These are phyloP conservation scores for Pythium vanterpoolii DNA, from an alignment of 352 stramenopile genomes.

Conservation along the genomic window DNA sequence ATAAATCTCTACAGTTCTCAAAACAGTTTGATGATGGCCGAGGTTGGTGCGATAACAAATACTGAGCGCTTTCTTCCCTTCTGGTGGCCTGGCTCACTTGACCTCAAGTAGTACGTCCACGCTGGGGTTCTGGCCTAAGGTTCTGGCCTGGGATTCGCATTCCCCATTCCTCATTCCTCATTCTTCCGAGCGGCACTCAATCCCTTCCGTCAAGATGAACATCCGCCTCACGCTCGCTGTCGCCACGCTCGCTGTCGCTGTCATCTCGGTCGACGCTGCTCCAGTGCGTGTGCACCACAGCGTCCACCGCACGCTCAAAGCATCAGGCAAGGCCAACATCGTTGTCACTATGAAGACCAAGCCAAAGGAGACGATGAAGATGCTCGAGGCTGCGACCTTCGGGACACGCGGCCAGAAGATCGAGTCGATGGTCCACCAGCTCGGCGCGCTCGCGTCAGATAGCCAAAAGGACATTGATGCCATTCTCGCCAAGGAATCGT, in stretches of 20 bases:
- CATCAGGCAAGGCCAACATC: conserved; percentile 4
- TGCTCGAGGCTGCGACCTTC: neutral
- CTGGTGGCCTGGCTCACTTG: no score
- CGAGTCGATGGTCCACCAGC: neutral
- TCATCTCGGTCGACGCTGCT: neutral
- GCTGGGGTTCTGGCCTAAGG: no score
- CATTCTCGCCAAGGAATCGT: neutral
- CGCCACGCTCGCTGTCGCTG: neutral
- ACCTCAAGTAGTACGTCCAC: no score
- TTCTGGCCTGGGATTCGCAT: no score
- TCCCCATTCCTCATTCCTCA: no score
- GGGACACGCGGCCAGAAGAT: conserved; percentile 11
- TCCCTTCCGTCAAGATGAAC: no score
- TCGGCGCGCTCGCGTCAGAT: neutral
- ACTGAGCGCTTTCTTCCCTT: no score
- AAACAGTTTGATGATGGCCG: no score
- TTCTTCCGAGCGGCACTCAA: no score
- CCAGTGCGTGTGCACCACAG: conserved; percentile 6
- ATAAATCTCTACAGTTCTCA: no score
- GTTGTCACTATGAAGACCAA: conserved; percentile 13
- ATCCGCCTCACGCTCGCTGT: no score
- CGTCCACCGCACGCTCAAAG: conserved; percentile 17
- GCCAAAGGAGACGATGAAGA: conserved; percentile 5
- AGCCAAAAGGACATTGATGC: conserved; percentile 1
- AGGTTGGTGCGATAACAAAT: no score